Evolutionary conservation across 1,284 basidiomycete species (phyloP).

Genomic region (Sanguinoderma infundibulare): DNA sequence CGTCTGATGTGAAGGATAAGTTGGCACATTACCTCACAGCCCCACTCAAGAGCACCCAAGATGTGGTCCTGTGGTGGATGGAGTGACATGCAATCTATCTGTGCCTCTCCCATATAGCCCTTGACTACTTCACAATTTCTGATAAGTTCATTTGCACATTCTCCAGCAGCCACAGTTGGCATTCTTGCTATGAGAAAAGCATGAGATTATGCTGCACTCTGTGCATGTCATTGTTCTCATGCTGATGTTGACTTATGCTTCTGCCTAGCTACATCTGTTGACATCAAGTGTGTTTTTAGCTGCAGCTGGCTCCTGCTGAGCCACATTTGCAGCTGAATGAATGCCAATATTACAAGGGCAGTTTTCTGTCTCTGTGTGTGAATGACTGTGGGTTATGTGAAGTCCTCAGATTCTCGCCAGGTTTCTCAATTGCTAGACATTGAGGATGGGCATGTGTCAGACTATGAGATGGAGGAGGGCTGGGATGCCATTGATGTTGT

Average conservation of each 20-base stretch:
- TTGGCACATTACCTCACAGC: no score
- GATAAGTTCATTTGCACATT: no score
- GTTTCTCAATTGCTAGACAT: not conserved
- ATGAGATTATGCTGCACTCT: no score
- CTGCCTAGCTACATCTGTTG: conserved; percentile 23
- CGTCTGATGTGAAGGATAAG: no score
- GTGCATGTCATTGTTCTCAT: no score
- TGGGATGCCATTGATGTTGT: not conserved
- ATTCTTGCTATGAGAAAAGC: no score
- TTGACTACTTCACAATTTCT: conserved; percentile 37
- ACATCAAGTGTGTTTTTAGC: conserved; percentile 33
- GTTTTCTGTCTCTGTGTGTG: conserved; percentile 33
- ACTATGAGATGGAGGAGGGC: conserved; percentile 3
- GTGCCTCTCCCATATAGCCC: conserved; percentile 34
- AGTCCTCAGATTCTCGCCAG: not conserved
- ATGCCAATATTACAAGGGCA: conserved; percentile 24
- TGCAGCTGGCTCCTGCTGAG: conserved; percentile 26
- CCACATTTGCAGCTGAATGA: conserved; percentile 25
- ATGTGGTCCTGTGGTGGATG: not conserved
- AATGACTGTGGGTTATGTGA: conserved; percentile 1
- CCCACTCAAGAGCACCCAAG: no score
- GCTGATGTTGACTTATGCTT: not conserved
- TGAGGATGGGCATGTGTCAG: not conserved
- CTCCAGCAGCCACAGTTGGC: no score
- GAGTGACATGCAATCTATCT: conserved; percentile 28